A percentile compares a stretch with the other conserved stretches of the same genome.
phyloP scores from a whole-genome alignment of 768 basidiomycete species.

The Termitomyces sp. region DNA sequence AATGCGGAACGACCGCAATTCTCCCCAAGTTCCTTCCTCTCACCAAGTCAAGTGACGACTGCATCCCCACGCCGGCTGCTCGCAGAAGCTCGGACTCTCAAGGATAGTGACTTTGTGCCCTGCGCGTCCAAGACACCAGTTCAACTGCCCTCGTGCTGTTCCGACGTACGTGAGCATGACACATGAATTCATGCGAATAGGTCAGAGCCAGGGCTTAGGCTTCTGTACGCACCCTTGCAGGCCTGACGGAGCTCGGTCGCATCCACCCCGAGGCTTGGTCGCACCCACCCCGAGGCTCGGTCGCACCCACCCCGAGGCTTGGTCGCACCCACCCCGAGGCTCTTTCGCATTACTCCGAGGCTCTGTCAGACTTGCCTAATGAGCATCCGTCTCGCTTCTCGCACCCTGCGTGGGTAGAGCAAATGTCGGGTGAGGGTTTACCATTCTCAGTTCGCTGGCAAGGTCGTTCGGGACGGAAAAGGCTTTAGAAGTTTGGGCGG shows the following conservation, averaged over 20 bases:
- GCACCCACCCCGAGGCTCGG: too few relatives aligned
- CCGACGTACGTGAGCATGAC: neutral
- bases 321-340: too few relatives aligned
- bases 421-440: neutral
- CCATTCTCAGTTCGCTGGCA: neutral
- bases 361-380: neutral
- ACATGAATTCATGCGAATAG: too few relatives aligned
- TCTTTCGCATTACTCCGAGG: too few relatives aligned
- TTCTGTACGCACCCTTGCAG: too few relatives aligned
- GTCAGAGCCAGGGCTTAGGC: too few relatives aligned
- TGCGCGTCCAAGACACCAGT: constrained; percentile 28
- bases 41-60: constrained; percentile 33
- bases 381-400: neutral
- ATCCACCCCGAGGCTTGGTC: too few relatives aligned
- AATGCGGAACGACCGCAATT: constrained; percentile 31
- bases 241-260: too few relatives aligned
- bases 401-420: neutral
- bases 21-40: too few relatives aligned
- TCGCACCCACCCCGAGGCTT: too few relatives aligned
- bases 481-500: neutral
- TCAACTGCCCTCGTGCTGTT: neutral
- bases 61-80: constrained; percentile 50
- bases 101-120: constrained; percentile 46
- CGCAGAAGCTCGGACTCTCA: constrained; percentile 31
- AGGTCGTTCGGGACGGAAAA: neutral